Conservation (phyloP, 768 basidiomycete species). For the Suillus brevipes region DNA sequence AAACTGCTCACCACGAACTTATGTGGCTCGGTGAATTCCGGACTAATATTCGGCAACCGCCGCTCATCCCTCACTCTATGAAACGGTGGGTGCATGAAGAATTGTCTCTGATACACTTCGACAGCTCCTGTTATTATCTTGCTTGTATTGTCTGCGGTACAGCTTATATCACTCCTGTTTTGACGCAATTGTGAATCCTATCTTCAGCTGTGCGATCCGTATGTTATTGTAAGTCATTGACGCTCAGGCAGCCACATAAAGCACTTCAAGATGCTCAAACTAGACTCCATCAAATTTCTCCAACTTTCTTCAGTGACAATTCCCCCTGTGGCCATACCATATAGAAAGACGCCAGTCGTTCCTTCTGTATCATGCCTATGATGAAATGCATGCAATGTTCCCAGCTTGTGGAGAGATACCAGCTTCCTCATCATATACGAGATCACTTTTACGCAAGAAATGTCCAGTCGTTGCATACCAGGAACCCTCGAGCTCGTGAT, state of each 20-base stretch:
- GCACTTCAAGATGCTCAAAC: not conserved
- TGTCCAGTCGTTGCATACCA: not conserved
- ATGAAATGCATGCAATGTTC: not conserved
- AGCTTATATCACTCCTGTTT: not conserved
- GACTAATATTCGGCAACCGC: not conserved
- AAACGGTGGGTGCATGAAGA: no score
- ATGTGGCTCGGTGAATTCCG: slow-evolving; percentile 20
- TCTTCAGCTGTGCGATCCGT: not conserved
- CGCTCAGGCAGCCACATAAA: not conserved
- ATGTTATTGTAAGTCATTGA: not conserved
- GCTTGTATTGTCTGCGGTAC: not conserved
- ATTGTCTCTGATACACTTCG: not conserved
- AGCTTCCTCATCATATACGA: not conserved
- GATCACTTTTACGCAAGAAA: not conserved
- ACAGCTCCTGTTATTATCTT: not conserved
- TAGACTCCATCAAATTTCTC: not conserved
- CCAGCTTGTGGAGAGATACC: not conserved
- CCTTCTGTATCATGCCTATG: not conserved
- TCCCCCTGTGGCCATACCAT: not conserved
- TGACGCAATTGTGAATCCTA: not conserved
- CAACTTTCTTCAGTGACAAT: not conserved
- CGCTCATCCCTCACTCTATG: not conserved
- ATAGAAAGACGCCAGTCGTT: not conserved
- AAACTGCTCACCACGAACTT: slow-evolving; percentile 3
- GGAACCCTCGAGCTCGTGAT: not conserved